Percentiles rank a stretch among this genome's conserved stretches.
phyloP scores from a whole-genome alignment of 2,329 filamentous ascomycete genomes.

The Fusarium virguliforme region DNA sequence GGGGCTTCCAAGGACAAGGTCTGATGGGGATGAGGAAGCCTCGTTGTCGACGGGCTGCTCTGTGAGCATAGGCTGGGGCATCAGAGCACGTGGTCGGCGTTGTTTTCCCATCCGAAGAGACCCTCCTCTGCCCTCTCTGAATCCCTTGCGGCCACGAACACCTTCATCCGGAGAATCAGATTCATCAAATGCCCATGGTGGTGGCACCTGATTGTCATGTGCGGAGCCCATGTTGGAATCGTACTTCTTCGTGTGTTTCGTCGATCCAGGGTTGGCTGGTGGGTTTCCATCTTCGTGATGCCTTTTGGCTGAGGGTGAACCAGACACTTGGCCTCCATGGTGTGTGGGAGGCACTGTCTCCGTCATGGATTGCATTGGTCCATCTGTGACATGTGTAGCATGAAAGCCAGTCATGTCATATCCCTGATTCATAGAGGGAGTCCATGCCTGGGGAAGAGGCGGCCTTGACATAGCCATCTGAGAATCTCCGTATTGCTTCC shows the following conservation, averaged over 20 bases:
- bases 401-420: background rate
- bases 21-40: conserved; percentile 31
- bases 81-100: conserved; percentile 45
- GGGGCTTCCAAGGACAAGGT: conserved; percentile 34
- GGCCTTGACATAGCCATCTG: conserved; percentile 14
- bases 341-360: no score
- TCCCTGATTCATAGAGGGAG: background rate
- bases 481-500: conserved; percentile 24
- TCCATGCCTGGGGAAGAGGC: conserved; percentile 7
- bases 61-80: conserved; percentile 35
- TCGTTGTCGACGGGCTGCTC: conserved; percentile 30
- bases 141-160: conserved; percentile 41
- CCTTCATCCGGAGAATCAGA: conserved; percentile 29
- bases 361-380: background rate
- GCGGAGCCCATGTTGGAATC: background rate
- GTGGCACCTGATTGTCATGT: background rate
- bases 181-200: conserved; percentile 20
- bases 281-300: conserved; percentile 32
- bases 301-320: conserved; percentile 28
- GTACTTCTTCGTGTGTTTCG: conserved; percentile 42
- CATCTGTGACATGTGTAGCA: background rate
- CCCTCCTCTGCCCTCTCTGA: conserved; percentile 53
- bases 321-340: background rate
- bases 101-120: conserved; percentile 55
- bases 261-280: conserved; percentile 10